Base-by-base conservation (phyloP, 768 basidiomycete genomes). In the Psilocybe subaeruginosa region DNA sequence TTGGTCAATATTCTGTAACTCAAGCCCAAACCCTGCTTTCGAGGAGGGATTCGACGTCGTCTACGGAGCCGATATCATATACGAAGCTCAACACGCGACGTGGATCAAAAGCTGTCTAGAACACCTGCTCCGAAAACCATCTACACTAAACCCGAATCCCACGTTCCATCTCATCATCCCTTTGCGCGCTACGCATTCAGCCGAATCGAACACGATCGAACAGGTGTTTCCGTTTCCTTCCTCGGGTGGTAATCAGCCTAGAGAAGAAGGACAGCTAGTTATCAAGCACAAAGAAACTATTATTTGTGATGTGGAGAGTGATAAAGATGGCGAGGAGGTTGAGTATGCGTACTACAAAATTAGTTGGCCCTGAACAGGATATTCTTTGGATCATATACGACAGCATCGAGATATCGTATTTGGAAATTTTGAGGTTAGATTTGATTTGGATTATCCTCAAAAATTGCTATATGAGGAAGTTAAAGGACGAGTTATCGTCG, bases 31-130 rank as follows among this genome's bases (percentile, higher is more conserved):
- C 3, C 56, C 75, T 0, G 12, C 50, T 12, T 70, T 82, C 7
- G 69, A 78, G 39, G 58, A 64, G 33, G 75, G 81, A 0, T 94
- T 91, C 73, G 88, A 93, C 58, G 68, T 92, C 8, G 76, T 94
- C 9, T 77, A 93, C 27, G 93, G 89, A 0, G 91, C 93, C n/a
- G 92, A 95, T 67, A 86, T 94, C 59, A 75, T 94, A 4, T 95
- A 95, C 74, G 86, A 93, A 66, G 77, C 85, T 0, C 73, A 82
- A 29, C 92, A 94, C 69, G 88, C 89, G 0, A 51, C 69, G 0
- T 93, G 89, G 90, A 89, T 95, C 64, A 85, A 83, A 63, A 67
- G 71, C 0, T 90, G 89, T 53, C 82, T 92, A 7, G 70, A 69
- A 23, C 76, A 60, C 12, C 77, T 86, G 14, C 80, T 95, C 5